Evolutionary conservation across 2,329 filamentous ascomycete species (phyloP).

Genomic region (Spiromastix sp.): DNA sequence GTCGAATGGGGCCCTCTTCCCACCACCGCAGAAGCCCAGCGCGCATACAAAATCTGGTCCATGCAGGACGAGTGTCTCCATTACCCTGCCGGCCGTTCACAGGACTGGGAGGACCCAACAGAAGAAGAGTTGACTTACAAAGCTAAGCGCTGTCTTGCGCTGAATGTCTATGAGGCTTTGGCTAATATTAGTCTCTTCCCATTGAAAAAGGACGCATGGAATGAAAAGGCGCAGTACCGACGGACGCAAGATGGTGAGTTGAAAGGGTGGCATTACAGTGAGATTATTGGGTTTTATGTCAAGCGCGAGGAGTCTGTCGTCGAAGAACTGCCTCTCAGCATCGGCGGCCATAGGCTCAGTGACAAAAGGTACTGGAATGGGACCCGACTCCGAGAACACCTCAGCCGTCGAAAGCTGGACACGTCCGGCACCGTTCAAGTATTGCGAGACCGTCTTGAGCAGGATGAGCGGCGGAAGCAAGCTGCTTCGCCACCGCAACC

Average conservation of each 20-base stretch:
- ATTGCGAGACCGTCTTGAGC: constrained; percentile 10
- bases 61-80: constrained; percentile 16
- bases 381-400: constrained; percentile 5
- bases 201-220: constrained; percentile 8
- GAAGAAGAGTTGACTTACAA: constrained; percentile 3
- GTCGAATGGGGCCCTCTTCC: constrained; percentile 19
- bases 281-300: background rate
- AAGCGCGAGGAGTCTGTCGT: background rate
- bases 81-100: constrained; percentile 4
- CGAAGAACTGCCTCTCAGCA: constrained; percentile 3
- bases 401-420: background rate
- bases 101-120: constrained; percentile 1
- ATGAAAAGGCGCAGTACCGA: constrained; percentile 4
- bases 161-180: constrained; percentile 24
- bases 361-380: constrained; percentile 12
- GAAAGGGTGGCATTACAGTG: background rate
- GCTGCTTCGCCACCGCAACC: constrained; percentile 13
- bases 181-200: constrained; percentile 15
- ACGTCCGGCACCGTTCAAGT: constrained; percentile 6
- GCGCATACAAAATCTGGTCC: constrained; percentile 21
- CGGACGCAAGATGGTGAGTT: constrained; percentile 4
- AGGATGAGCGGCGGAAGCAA: constrained; percentile 8
- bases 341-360: constrained; percentile 11
- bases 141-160: constrained; percentile 13
- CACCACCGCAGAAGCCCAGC: constrained; percentile 13